Conservation (phyloP, 805 yeast genomes). For the Starmerella tilneyi region DNA sequence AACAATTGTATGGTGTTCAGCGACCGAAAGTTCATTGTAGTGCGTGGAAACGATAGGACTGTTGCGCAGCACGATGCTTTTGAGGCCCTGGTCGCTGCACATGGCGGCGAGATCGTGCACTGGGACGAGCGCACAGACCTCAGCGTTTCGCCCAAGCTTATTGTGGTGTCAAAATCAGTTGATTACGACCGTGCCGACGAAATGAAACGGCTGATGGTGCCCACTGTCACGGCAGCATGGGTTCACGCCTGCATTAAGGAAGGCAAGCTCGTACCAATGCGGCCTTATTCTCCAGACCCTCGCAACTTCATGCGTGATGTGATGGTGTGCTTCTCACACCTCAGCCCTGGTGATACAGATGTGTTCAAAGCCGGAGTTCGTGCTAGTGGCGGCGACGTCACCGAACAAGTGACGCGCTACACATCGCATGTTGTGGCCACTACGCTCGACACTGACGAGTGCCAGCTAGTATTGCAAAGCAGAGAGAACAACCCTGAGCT, state of each 20-base stretch:
- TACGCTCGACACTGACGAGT: conserved; percentile 45
- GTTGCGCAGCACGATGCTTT: conserved; percentile 13
- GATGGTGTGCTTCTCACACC: conserved; percentile 46
- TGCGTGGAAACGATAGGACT: conserved; percentile 9
- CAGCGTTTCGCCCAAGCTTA: conserved; percentile 30
- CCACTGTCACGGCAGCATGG: conserved; percentile 58
- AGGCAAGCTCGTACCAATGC: conserved; percentile 40
- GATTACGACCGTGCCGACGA: conserved; percentile 44
- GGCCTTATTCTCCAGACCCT: conserved; percentile 65
- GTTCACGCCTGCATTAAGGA: conserved; percentile 39
- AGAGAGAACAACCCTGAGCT: conserved; percentile 25
- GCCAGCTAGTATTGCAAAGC: conserved; percentile 40
- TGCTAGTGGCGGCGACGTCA: conserved; percentile 67
- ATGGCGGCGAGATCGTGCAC: conserved; percentile 23
- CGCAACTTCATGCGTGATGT: conserved; percentile 51
- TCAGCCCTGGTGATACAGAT: conserved; percentile 51
- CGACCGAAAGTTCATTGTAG: conserved; percentile 23
- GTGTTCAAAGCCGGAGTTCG: conserved; percentile 57
- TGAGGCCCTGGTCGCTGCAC: conserved; percentile 13
- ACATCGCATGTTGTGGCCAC: conserved; percentile 71
- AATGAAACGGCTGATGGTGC: conserved; percentile 47
- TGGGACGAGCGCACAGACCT: conserved; percentile 26
- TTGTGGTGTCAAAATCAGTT: conserved; percentile 42
- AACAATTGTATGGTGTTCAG: conserved; percentile 23
- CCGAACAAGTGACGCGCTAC: conserved; percentile 50